phyloP scores from a whole-genome alignment of 2,329 filamentous ascomycete species.

The Fusarium drepaniforme region DNA sequence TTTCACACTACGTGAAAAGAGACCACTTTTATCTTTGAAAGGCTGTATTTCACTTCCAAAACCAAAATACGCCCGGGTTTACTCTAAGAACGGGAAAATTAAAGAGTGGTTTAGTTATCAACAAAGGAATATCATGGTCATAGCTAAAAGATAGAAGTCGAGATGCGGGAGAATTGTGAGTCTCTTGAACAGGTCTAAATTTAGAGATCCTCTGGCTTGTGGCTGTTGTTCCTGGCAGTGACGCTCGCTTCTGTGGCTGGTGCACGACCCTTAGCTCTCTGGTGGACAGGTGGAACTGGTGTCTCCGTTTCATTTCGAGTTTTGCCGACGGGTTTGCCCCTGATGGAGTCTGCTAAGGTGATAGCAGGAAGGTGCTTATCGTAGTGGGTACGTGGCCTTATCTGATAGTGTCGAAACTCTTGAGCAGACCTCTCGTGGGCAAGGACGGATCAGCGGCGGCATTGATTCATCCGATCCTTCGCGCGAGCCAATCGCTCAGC shows the following conservation, averaged over 20 bases:
- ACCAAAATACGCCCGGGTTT: too few species aligned
- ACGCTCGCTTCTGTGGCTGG: background rate
- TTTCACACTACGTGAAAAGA: too few species aligned
- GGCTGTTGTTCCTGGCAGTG: background rate
- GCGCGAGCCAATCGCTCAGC: background rate
- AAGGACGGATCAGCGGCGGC: background rate
- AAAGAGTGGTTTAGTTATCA: too few species aligned
- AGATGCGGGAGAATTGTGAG: too few species aligned
- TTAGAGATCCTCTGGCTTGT: background rate
- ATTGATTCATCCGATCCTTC: background rate
- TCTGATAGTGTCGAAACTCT: background rate
- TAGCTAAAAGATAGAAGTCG: too few species aligned
- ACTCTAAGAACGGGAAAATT: too few species aligned
- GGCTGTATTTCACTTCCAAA: too few species aligned
- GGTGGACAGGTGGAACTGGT: background rate
- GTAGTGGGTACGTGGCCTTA: background rate
- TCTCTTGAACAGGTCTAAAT: background rate
- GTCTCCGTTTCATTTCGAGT: background rate
- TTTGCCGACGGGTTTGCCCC: background rate
- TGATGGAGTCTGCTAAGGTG: background rate
- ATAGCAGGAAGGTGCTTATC: background rate
- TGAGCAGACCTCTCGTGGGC: background rate
- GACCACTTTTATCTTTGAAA: too few species aligned
- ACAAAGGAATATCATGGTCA: too few species aligned
- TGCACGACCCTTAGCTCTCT: background rate